Base-by-base conservation (phyloP, 2,329 filamentous ascomycete species). In the Ascochyta pisi region DNA sequence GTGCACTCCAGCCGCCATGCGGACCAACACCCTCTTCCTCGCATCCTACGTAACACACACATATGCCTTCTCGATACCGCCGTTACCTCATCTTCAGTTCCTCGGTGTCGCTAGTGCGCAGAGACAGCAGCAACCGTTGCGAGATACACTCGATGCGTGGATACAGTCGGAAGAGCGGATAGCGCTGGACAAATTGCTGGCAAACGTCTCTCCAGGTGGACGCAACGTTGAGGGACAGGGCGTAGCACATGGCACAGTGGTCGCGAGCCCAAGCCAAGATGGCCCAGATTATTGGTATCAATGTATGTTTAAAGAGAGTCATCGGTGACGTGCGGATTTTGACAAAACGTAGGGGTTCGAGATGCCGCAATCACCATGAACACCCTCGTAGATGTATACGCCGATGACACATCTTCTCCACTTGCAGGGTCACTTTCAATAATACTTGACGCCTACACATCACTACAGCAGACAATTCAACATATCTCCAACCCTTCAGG, bases 261-360 rank as follows among this genome's bases (percentile, higher is more conserved):
- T 80, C 31, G 78, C 78, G 24, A 79, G 78, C 50, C 78, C 78
- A 3, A 78, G 75, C 15, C 73, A 66, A 26, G 54, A 71, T 3
- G 63, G 68, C 16, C 78, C 78, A 10, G 70, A 80, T 54, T 80
- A 80, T 60, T 80, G 73, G 64, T 80, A 74, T 58, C 77, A 80
- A 62, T 80, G 78, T 77, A 43, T 9, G 68, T 50, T 22, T 4
- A 13, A 19, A 2, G 7, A 38, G 19, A 6, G 3, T 12, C 1
- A 2, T 16, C 15, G n/a, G 31, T 2, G 4, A 13, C 19, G 3
- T n/a, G 31, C 10, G n/a, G 10, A 10, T 4, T 34, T 50, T 68
- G 26, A 67, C 27, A 27, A 31, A 19, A 34, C 3, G 22, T 44
- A 76, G 75, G 76, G 78, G 73, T 79, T 33, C 73, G 78, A 52